Evolutionary conservation across 305 asterid species (phyloP).

Genomic region (Fraxinus nigra): DNA sequence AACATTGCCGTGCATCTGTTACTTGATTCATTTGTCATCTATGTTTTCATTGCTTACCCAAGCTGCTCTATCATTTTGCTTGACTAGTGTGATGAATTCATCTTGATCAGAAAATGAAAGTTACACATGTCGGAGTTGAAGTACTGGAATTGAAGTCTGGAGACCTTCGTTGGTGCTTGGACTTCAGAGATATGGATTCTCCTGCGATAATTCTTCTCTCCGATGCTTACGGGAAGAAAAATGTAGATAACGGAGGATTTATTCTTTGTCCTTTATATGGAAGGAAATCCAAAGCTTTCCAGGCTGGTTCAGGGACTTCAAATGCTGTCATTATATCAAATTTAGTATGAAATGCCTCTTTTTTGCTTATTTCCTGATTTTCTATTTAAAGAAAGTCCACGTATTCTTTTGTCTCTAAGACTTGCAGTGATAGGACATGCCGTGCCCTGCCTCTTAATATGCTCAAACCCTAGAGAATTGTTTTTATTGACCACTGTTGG

Average conservation of each 20-base stretch:
- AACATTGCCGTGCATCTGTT: background rate
- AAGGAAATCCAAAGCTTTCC: conserved; percentile 97
- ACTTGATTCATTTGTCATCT: background rate
- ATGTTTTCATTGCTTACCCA: conserved; percentile 7
- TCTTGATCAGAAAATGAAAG: conserved; percentile 78
- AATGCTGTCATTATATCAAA: conserved; percentile 63
- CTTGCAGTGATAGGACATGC: background rate
- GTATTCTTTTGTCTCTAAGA: conserved; percentile 1
- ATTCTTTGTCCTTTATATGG: conserved; percentile 91
- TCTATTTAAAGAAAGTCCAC: background rate
- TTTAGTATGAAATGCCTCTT: conserved; percentile 47
- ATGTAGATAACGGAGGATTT: conserved; percentile 71
- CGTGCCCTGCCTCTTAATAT: conserved; percentile 8
- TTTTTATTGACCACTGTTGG: conserved; percentile 11
- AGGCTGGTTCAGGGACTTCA: conserved; percentile 89
- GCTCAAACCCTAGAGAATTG: background rate
- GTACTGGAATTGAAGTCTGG: conserved; percentile 84
- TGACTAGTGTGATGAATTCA: conserved; percentile 21
- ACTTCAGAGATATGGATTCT: conserved; percentile 96
- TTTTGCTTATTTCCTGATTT: conserved; percentile 15
- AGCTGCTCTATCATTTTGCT: conserved; percentile 8
- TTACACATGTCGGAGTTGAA: conserved; percentile 85
- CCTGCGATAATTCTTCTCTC: conserved; percentile 79
- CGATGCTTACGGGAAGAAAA: conserved; percentile 83
- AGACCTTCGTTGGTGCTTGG: conserved; percentile 96